These are phyloP conservation scores for Gossypium herbaceum DNA, from an alignment of 345 rosid genomes.

Conservation along the genomic window DNA sequence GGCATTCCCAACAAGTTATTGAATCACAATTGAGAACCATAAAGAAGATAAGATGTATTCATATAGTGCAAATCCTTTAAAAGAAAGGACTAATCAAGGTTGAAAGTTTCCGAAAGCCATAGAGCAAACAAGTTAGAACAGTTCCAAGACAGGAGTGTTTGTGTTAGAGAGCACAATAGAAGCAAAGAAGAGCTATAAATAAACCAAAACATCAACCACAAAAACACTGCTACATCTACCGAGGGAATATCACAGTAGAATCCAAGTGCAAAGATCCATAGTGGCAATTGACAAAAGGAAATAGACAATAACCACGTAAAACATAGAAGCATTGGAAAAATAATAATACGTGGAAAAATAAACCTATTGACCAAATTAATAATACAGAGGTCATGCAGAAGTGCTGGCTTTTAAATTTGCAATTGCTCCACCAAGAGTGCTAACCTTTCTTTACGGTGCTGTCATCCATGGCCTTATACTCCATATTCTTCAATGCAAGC, in stretches of 20 bases:
- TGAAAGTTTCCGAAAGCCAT: background rate
- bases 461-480: conserved; percentile 98
- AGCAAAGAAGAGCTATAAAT: background rate
- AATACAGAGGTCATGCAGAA: background rate
- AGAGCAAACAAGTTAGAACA: background rate
- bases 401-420: background rate
- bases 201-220: background rate
- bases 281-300: background rate
- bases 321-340: background rate
- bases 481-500: conserved; percentile 99
- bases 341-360: background rate
- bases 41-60: background rate
- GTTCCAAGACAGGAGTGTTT: background rate
- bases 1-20: background rate
- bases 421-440: conserved; percentile 10
- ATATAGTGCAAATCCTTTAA: background rate
- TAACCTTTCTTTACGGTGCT: conserved; percentile 86
- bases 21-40: background rate
- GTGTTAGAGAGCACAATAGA: background rate
- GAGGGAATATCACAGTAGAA: background rate
- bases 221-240: background rate
- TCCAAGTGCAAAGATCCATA: background rate
- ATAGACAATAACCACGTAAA: background rate
- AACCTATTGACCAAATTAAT: background rate
- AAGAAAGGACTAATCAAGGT: background rate